Conservation (phyloP, 768 basidiomycete genomes). For the Suillus lakei region DNA sequence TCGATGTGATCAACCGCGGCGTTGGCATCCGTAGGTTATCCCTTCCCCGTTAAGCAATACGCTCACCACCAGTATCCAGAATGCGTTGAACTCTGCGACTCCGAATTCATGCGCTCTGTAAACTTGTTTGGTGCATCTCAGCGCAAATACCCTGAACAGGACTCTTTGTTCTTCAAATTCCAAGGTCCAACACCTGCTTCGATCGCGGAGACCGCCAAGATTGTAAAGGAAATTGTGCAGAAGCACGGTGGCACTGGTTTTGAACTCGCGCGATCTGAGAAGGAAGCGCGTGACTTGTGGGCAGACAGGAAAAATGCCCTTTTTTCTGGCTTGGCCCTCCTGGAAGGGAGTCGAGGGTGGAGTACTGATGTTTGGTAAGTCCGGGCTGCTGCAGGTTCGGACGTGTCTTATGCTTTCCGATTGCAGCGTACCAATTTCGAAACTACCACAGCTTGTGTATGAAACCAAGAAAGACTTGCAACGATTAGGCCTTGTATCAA, state of each 20-base stretch:
- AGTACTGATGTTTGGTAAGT: constrained; percentile 78
- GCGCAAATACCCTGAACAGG: constrained; percentile 62
- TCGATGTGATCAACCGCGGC: constrained; percentile 72
- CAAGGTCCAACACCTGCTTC: constrained; percentile 68
- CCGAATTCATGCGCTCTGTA: constrained; percentile 64
- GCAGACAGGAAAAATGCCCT: constrained; percentile 70
- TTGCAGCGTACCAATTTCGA: constrained; percentile 63
- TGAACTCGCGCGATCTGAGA: constrained; percentile 60
- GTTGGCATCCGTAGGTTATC: constrained; percentile 71
- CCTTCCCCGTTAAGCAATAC: not conserved
- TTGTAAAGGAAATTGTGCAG: constrained; percentile 60
- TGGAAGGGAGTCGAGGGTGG: constrained; percentile 64
- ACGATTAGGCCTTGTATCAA: constrained; percentile 57
- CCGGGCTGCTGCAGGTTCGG: not conserved
- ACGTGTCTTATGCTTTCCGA: not conserved
- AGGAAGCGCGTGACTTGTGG: constrained; percentile 80
- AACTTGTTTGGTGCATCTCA: constrained; percentile 59
- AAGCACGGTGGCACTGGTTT: constrained; percentile 74
- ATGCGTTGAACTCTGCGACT: constrained; percentile 85
- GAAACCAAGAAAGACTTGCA: constrained; percentile 76
- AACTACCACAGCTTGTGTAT: constrained; percentile 63
- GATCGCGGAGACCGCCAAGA: constrained; percentile 62
- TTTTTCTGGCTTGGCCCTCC: constrained; percentile 57
- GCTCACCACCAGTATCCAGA: constrained; percentile 44
- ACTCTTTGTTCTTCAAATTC: constrained; percentile 88